These are phyloP conservation scores for Taxillus chinensis DNA, from an alignment of 164 flowering plant genomes.

Conservation along the genomic window DNA sequence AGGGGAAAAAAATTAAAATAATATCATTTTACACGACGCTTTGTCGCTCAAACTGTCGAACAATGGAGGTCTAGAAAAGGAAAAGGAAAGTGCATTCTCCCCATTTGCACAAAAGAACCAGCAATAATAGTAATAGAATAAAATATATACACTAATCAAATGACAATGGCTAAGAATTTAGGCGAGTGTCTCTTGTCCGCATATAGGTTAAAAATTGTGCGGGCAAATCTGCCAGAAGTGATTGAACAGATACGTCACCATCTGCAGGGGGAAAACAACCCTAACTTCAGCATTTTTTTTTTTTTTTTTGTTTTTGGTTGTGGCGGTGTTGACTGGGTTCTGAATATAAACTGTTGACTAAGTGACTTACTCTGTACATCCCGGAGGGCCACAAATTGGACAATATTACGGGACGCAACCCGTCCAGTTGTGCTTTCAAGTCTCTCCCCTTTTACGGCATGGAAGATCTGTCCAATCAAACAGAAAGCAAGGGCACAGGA, in stretches of 20 bases:
- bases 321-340: neutral
- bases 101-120: too few species aligned
- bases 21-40: too few species aligned
- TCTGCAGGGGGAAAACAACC: slow-evolving; percentile 22
- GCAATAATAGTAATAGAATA: slow-evolving; percentile 1
- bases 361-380: slow-evolving; percentile 58
- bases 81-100: too few species aligned
- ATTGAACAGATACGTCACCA: slow-evolving; percentile 49
- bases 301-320: too few species aligned
- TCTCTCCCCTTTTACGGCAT: slow-evolving; percentile 57
- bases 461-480: slow-evolving; percentile 32
- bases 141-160: slow-evolving; percentile 18
- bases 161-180: slow-evolving; percentile 15
- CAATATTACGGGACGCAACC: slow-evolving; percentile 69
- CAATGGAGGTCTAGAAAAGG: too few species aligned
- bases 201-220: slow-evolving; percentile 46
- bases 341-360: neutral
- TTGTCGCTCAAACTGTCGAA: too few species aligned
- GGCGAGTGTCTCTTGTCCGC: slow-evolving; percentile 42
- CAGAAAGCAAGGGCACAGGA: neutral
- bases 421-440: slow-evolving; percentile 63
- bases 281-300: too few species aligned
- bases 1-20: too few species aligned
- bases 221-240: slow-evolving; percentile 58
- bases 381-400: slow-evolving; percentile 74